Evolutionary conservation across 2,329 filamentous ascomycete genomes (phyloP), one percentile per base, ranked within the genome.

Genomic region (Paecilomyces dactylethromorphus): DNA sequence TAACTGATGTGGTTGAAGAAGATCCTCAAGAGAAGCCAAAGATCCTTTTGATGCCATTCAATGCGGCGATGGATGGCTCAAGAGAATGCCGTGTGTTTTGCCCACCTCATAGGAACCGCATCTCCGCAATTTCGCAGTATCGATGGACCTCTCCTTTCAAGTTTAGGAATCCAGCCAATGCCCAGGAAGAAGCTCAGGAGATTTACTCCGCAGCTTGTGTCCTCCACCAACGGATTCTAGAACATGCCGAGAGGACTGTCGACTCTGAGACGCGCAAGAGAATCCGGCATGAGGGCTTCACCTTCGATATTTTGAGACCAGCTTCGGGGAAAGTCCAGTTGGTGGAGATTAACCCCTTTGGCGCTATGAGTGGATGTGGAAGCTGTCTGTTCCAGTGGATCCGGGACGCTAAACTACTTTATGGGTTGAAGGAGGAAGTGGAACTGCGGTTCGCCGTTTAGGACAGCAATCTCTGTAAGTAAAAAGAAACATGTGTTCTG

Each of bases 371-470:
- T 22, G 73, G 71, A 3, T 80, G 77, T 66, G 77, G 79, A 7
- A 76, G 74, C 26, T 80, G 76, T 62, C 64, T 81, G 26, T 82
- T 79, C 60, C 73, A 81, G 13, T 81, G 78, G 78, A 63, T 77
- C 0, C 67, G 62, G 8, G 75, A 81, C 64, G 66, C 66, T 3
- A 63, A 65, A 3, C 55, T 71, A 5, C 59, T 80, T 45, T 78
- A 79, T 60, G 73, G 75, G 2, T 56, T 69, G 29, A 56, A 63
- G 8, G 61, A 64, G 4, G 62, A 64, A 57, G 59, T 69, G n/a
- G 70, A 73, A 60, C 74, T 76, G 49, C 65, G 70, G 13, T 61
- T 73, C 31, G 29, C 53, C 13, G 22, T 53, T 32, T 39, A 31
- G 39, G 55, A 31, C 24, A n/a, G n/a, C 24, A n/a, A 12, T 29